Evolutionary conservation across 1,139 yeast genomes (phyloP).

Genomic region (Hemisphaericaspora xylanilytica): DNA sequence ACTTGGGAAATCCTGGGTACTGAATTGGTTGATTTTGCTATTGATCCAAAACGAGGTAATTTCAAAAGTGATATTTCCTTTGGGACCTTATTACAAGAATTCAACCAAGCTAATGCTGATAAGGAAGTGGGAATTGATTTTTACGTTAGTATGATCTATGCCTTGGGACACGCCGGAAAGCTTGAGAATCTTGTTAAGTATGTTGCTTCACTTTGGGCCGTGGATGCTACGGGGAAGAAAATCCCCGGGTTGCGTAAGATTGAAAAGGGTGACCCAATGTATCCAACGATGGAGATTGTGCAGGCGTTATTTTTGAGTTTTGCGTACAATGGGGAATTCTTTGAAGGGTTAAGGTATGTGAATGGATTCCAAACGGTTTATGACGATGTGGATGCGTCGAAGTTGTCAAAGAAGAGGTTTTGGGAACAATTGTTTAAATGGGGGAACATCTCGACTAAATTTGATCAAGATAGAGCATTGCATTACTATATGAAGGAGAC

Average conservation of each 20-base stretch:
- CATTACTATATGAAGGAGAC: constrained; percentile 24
- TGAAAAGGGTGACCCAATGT: constrained; percentile 19
- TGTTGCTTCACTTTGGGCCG: constrained; percentile 34
- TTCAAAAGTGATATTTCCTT: constrained; percentile 21
- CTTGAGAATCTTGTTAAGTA: constrained; percentile 25
- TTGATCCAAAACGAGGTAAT: constrained; percentile 19
- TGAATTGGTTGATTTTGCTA: constrained; percentile 18
- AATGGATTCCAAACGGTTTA: constrained; percentile 37
- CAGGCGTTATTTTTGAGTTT: constrained; percentile 32
- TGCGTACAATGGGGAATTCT: constrained; percentile 31
- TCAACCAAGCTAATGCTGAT: constrained; percentile 4
- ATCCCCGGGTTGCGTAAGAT: constrained; percentile 9
- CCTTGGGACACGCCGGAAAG: constrained; percentile 33
- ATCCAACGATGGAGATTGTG: constrained; percentile 28
- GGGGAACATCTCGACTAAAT: constrained; percentile 34
- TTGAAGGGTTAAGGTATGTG: constrained; percentile 32
- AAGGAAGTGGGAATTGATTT: constrained; percentile 21
- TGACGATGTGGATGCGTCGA: constrained; percentile 20
- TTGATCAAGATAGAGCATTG: constrained; percentile 27
- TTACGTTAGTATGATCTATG: constrained; percentile 28
- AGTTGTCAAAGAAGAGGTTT: constrained; percentile 22
- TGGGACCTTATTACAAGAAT: constrained; percentile 25
- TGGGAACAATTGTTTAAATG: constrained; percentile 41
- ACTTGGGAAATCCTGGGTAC: constrained; percentile 29
- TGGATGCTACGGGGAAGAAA: constrained; percentile 23